Conservation (phyloP, 257 asterid species). For the Nicotiana attenuata region DNA sequence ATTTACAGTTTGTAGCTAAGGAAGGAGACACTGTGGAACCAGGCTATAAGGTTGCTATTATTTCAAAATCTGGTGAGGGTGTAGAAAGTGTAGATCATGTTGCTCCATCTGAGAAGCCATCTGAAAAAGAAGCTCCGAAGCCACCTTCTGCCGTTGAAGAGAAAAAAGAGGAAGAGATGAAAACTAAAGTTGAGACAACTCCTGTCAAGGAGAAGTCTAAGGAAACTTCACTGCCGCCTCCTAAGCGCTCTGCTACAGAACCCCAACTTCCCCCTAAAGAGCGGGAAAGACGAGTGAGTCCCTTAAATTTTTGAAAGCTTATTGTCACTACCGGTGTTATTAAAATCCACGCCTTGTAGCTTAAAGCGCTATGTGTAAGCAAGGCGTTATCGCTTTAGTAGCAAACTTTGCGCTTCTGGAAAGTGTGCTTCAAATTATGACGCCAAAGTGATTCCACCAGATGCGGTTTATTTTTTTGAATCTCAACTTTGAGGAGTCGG, state of each 20-base stretch:
- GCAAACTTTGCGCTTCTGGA: no score
- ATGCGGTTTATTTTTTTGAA: no score
- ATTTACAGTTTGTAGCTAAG: slow-evolving; percentile 63
- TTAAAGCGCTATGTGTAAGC: no score
- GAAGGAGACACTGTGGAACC: slow-evolving; percentile 99
- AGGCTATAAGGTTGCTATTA: slow-evolving; percentile 83
- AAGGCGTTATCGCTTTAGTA: no score
- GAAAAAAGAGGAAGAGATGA: slow-evolving; percentile 52
- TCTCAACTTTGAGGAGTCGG: no score
- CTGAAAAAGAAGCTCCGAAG: slow-evolving; percentile 52
- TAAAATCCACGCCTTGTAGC: no score
- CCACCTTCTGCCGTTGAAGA: slow-evolving; percentile 42
- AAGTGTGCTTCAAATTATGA: no score
- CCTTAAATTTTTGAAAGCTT: neutral
- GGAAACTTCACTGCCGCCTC: slow-evolving; percentile 48
- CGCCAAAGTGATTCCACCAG: no score
- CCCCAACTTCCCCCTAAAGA: slow-evolving; percentile 97
- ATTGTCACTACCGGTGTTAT: neutral
- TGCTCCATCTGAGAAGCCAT: slow-evolving; percentile 78
- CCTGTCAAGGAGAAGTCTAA: slow-evolving; percentile 40
- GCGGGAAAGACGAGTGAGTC: slow-evolving; percentile 84
- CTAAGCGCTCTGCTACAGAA: slow-evolving; percentile 67
- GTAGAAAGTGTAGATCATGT: slow-evolving; percentile 66
- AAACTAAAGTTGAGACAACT: slow-evolving; percentile 47
- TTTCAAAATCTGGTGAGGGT: slow-evolving; percentile 85